A percentile compares a stretch with the other conserved stretches of the same genome.
These are phyloP conservation scores for Colletotrichum limetticola DNA, from an alignment of 2,329 filamentous ascomycete genomes.

Conservation along the genomic window DNA sequence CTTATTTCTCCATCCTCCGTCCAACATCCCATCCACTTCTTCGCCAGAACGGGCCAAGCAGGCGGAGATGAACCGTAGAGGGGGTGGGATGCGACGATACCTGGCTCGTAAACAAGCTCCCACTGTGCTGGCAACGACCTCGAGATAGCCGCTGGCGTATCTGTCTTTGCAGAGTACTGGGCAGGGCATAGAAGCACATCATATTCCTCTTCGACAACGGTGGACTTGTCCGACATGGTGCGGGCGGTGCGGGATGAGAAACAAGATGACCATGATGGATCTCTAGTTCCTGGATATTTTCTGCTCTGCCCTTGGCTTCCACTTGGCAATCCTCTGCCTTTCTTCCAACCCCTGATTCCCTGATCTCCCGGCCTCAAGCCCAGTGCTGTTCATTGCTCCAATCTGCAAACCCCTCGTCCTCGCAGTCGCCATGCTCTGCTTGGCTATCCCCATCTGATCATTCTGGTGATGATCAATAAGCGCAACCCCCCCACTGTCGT, in stretches of 20 bases:
- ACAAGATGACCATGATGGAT: constrained; percentile 15
- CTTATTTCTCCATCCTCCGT: constrained; percentile 24
- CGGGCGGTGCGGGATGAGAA: not conserved
- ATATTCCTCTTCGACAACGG: not conserved
- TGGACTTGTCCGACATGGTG: not conserved
- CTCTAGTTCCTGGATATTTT: constrained; percentile 6
- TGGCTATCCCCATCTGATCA: constrained; percentile 1
- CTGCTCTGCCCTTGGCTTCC: not conserved
- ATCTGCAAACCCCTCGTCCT: constrained; percentile 22
- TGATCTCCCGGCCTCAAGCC: not conserved
- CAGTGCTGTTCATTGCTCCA: not conserved
- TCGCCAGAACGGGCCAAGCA: not conserved
- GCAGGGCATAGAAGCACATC: not conserved
- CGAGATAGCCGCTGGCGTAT: constrained; percentile 22
- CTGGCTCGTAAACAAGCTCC: constrained; percentile 19
- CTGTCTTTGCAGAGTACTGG: not conserved
- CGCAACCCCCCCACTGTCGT: constrained; percentile 12
- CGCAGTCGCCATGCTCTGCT: not conserved
- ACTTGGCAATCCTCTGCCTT: not conserved
- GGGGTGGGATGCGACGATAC: constrained; percentile 21
- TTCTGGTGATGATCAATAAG: constrained; percentile 17
- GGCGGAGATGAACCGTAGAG: constrained; percentile 20
- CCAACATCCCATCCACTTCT: not conserved
- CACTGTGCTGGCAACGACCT: not conserved
- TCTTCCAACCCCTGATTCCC: not conserved